Evolutionary conservation across 805 yeast genomes (phyloP).

Genomic region (Myxozyma lipomycoides): DNA sequence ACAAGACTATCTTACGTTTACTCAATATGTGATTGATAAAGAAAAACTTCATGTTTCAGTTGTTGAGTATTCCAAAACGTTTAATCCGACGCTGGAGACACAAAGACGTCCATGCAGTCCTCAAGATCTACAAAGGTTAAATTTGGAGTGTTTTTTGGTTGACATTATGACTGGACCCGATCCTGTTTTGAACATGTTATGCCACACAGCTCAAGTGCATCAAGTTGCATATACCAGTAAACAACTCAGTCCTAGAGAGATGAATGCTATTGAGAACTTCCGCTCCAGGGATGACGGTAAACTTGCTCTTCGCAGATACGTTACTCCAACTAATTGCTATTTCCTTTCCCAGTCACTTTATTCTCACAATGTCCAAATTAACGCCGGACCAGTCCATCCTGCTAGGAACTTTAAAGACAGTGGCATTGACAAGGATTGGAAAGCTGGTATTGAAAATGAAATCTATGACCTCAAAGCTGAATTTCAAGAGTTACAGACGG

Average conservation of each 20-base stretch:
- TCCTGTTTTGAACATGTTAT: constrained; percentile 67
- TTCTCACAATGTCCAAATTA: constrained; percentile 51
- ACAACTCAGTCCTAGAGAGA: constrained; percentile 44
- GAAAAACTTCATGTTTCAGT: constrained; percentile 49
- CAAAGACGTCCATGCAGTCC: constrained; percentile 25
- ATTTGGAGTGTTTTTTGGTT: constrained; percentile 75
- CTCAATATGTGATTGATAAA: constrained; percentile 44
- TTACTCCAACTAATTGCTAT: constrained; percentile 55
- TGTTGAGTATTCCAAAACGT: constrained; percentile 39
- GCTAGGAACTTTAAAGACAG: constrained; percentile 9
- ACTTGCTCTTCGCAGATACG: constrained; percentile 51
- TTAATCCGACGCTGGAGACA: constrained; percentile 31
- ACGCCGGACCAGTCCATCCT: constrained; percentile 8
- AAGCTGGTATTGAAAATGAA: constrained; percentile 27
- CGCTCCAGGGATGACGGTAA: constrained; percentile 44
- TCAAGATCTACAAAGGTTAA: constrained; percentile 45
- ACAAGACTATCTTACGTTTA: constrained; percentile 47
- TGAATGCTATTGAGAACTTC: constrained; percentile 37
- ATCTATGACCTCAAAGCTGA: constrained; percentile 25
- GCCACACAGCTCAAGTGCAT: constrained; percentile 47
- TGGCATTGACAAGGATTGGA: constrained; percentile 26
- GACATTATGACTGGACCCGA: constrained; percentile 73
- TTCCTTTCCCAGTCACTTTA: constrained; percentile 56
- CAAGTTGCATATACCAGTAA: constrained; percentile 58
- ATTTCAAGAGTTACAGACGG: constrained; percentile 16